Base-by-base conservation (phyloP, 305 asterid species). In the Lippia alba region DNA sequence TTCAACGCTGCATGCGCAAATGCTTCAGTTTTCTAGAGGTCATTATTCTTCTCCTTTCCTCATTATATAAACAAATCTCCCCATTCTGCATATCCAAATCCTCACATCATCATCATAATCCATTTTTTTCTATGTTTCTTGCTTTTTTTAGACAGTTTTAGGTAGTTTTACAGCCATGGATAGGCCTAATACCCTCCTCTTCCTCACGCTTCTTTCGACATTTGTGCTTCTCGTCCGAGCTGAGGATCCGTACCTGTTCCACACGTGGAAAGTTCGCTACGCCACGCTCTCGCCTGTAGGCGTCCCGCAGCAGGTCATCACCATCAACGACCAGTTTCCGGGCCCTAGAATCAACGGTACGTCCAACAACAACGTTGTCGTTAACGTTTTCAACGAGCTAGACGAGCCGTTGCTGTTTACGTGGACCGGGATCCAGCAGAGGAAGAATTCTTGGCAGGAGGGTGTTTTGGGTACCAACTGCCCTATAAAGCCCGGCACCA, bases 381-480 rank as follows among this genome's bases (percentile, higher is more conserved):
- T 86, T 18, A 86, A 86, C 8, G 62, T 86, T 32, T 86, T 81
- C 62, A 86, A 86, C 64, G 49, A 86, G 16, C 79, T 86, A 15
- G 89, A 86, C 53, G 91, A 83, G 77, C 91, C 91, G 0, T 53
- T 86, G 54, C 76, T 86, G 34, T 76, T 86, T 73, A 78, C 84
- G 0, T 86, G 89, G 87, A 76, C 68, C 40, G 91, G 89, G 10
- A 62, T 86, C 69, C 91, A 83, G 33, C 91, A 83, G 64, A 61
- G 89, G 51, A 86, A 86, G 72, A 85, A 86, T 36, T 82, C 89
- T 0, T 86, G 91, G 91, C 67, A 57, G 34, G 91, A 83, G 0
- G 91, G 91, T 16, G 33, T 67, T 0, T 30, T n/a, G 0, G 89
- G 89, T 14, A 81, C 80, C 3, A 78, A 49, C 6, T 86, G 91